Evolutionary conservation across 1,139 yeast genomes (phyloP).

Genomic region (Hyphopichia pseudoburtonii): DNA sequence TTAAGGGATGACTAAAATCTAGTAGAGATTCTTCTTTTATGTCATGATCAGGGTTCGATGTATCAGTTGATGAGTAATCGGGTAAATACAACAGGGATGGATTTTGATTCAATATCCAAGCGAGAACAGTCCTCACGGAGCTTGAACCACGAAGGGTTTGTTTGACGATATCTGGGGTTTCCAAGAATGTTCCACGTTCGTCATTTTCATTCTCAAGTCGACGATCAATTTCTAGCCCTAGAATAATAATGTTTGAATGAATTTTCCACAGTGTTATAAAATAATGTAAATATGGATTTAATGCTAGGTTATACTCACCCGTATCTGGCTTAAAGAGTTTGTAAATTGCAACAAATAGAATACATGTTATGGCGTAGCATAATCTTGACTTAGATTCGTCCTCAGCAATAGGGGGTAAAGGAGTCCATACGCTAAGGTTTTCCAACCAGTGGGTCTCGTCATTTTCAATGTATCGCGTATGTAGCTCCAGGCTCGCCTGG

Average conservation of each 20-base stretch:
- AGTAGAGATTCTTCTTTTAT: constrained; percentile 53
- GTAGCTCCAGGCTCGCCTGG: constrained; percentile 49
- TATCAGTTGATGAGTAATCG: constrained; percentile 15
- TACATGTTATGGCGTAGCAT: constrained; percentile 52
- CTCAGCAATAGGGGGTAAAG: constrained; percentile 32
- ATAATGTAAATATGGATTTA: constrained; percentile 61
- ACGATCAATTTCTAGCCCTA: constrained; percentile 66
- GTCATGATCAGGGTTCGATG: constrained; percentile 41
- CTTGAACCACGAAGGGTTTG: constrained; percentile 62
- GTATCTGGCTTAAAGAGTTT: constrained; percentile 43
- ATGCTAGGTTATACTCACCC: constrained; percentile 37
- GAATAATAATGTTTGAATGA: constrained; percentile 54
- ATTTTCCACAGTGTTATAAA: constrained; percentile 64
- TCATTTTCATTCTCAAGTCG: constrained; percentile 50
- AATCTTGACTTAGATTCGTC: constrained; percentile 38
- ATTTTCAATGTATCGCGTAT: constrained; percentile 42
- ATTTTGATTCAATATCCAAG: constrained; percentile 55
- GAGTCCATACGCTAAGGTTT: constrained; percentile 53
- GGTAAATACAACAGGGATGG: constrained; percentile 27
- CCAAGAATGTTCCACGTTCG: constrained; percentile 22
- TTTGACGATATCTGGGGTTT: constrained; percentile 52
- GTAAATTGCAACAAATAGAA: constrained; percentile 50
- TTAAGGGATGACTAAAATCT: constrained; percentile 62
- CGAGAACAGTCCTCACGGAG: constrained; percentile 60
- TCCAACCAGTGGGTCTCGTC: constrained; percentile 44